A percentile compares a stretch with the other conserved stretches of the same genome.
Evolutionary conservation across 371 early-diverging fungal species (phyloP).

Genomic region (Lichtheimia ornata): DNA sequence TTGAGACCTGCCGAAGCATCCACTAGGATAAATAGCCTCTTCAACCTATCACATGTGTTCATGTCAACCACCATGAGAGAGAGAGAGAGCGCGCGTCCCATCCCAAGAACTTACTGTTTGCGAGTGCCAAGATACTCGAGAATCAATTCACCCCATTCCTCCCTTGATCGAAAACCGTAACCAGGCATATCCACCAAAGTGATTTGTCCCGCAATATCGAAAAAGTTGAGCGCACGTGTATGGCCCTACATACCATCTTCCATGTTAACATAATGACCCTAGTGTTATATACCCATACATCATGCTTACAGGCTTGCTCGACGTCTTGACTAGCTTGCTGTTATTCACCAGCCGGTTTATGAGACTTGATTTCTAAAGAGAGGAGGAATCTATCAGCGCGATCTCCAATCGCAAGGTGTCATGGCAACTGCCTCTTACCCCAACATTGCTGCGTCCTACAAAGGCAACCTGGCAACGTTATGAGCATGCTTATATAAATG

Average conservation of each 20-base stretch:
- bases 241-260: conserved; percentile 54
- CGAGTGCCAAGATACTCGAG: conserved; percentile 60
- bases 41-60: conserved; percentile 41
- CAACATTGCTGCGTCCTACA: conserved; percentile 81
- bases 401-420: not conserved
- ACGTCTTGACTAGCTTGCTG: conserved; percentile 68
- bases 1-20: conserved; percentile 75
- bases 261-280: not conserved
- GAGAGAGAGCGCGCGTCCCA: too few relatives aligned
- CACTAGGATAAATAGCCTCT: conserved; percentile 64
- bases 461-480: conserved; percentile 57
- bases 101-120: conserved; percentile 49
- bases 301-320: conserved; percentile 64
- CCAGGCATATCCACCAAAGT: conserved; percentile 85
- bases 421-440: conserved; percentile 28
- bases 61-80: not conserved
- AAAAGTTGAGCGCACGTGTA: conserved; percentile 73
- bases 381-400: not conserved
- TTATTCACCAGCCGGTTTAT: conserved; percentile 68
- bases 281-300: too few relatives aligned
- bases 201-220: conserved; percentile 55
- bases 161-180: conserved; percentile 72
- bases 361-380: conserved; percentile 65
- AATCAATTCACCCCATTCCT: conserved; percentile 76
- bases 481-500: not conserved